Evolutionary conservation across 257 asterid species (phyloP), one percentile per base, ranked within the genome.

Genomic region (Solanum paucissectum): DNA sequence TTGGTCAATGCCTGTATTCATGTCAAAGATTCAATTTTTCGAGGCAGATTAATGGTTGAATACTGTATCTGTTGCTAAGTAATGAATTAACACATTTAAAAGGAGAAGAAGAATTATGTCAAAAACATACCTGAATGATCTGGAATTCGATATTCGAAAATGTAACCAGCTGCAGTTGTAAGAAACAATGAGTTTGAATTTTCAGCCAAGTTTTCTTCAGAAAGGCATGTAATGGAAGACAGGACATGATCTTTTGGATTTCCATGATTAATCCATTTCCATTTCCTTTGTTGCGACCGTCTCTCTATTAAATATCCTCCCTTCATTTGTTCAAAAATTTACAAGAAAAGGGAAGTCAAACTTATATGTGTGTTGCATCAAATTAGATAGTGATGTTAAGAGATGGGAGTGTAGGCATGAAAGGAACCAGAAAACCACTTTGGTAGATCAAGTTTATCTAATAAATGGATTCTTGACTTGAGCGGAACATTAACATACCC

Each of bases 251-350:
- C 93, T 52, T 89, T 88, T 34, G 99, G 98, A 73, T 90, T 95
- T 86, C 95, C 95, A 91, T 94, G 99, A 87, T 86, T 88, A 66
- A 94, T 81, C 99, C 99, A 96, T 92, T 93, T 95, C 99, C 99
- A 94, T 88, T 96, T 96, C 91, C 96, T 91, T 38, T 89, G 94
- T 66, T 92, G 93, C 79, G 93, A 88, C 68, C 96, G 90, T 86
- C 99, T 91, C 87, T 96, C 98, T 20, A 91, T 88, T 92, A 96
- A 91, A 89, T 88, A 91, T 62, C 98, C 98, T 32, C 87, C 93
- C 98, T 95, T 84, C 68, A 83, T 34, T 52, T 66, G 46, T 42
- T 55, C 34, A 83, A 36, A 83, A 3, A 64, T 75, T 81, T 9
- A 82, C 13, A 29, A 73, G 69, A 72, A 46, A 71, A 86, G 20